Percentiles rank a stretch among this genome's conserved stretches.
Conservation (phyloP, 2,329 filamentous ascomycete genomes). For the Cordyceps cicadae region DNA sequence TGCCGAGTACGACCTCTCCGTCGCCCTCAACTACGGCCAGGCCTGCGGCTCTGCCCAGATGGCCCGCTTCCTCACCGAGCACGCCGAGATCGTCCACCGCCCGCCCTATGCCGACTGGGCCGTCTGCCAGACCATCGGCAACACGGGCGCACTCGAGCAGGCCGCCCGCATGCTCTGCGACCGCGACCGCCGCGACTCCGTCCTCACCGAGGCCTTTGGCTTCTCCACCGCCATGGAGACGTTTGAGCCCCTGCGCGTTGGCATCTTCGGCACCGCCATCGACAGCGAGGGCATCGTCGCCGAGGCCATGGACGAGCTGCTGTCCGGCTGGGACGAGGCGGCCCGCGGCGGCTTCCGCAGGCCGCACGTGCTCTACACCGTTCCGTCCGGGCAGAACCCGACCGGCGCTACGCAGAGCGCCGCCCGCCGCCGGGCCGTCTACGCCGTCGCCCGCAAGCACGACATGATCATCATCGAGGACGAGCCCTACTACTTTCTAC, state of each 20-base stretch:
- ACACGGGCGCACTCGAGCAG: constrained; percentile 79
- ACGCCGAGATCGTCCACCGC: constrained; percentile 81
- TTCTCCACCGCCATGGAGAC: constrained; percentile 67
- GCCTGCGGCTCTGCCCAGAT: constrained; percentile 79
- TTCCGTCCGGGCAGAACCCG: constrained; percentile 78
- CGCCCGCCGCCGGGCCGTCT: constrained; percentile 62
- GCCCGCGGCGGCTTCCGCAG: constrained; percentile 38
- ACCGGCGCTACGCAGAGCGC: constrained; percentile 73
- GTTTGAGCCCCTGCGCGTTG: constrained; percentile 43
- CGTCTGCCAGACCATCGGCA: constrained; percentile 74
- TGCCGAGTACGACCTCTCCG: constrained; percentile 62
- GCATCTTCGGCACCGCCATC: constrained; percentile 41
- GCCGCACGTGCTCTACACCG: constrained; percentile 51
- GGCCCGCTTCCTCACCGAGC: constrained; percentile 84
- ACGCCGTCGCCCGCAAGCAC: constrained; percentile 72
- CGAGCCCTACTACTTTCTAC: constrained; percentile 90
- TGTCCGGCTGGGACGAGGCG: constrained; percentile 41
- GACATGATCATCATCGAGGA: constrained; percentile 85
- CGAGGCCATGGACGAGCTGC: constrained; percentile 41
- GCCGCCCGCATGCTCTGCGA: constrained; percentile 73
- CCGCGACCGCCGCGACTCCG: constrained; percentile 59
- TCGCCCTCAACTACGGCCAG: constrained; percentile 90
- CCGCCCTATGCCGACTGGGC: constrained; percentile 90
- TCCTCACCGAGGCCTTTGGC: constrained; percentile 85
- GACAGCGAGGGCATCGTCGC: constrained; percentile 48